These are phyloP conservation scores for Gossypium raimondii DNA, from an alignment of 345 rosid species.

Conservation along the genomic window DNA sequence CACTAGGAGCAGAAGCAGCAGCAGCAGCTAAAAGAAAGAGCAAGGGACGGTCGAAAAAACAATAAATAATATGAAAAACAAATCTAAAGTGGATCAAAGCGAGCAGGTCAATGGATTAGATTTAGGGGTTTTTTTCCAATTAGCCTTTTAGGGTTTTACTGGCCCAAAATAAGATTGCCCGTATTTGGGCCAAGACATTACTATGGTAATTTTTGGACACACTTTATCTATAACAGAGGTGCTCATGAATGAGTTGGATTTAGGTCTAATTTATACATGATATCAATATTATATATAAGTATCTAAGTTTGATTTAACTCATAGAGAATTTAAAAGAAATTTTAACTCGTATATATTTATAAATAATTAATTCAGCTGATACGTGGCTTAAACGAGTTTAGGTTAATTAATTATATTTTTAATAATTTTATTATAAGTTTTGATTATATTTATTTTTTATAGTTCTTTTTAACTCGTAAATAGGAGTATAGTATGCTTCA, in stretches of 20 bases:
- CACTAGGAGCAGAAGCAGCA: neutral
- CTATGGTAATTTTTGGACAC: neutral
- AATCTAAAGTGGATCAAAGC: neutral
- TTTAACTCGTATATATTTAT: no score
- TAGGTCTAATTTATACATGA: no score
- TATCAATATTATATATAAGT: no score
- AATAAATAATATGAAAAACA: neutral
- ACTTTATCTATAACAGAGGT: neutral
- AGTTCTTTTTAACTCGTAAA: no score
- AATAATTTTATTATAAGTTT: no score
- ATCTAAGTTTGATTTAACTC: no score
- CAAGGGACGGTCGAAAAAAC: neutral
- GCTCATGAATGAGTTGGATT: no score
- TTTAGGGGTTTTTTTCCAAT: neutral
- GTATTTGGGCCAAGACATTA: neutral
- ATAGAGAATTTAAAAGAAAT: no score
- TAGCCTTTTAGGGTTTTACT: neutral
- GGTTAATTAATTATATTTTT: no score
- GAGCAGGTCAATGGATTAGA: neutral
- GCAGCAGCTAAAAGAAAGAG: neutral
- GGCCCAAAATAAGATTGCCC: neutral
- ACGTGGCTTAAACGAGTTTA: no score
- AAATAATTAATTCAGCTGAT: no score
- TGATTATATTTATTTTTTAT: no score
- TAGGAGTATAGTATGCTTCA: fast-evolving